Base-by-base conservation (phyloP, 768 basidiomycete species). In the Cubamyces sp. region DNA sequence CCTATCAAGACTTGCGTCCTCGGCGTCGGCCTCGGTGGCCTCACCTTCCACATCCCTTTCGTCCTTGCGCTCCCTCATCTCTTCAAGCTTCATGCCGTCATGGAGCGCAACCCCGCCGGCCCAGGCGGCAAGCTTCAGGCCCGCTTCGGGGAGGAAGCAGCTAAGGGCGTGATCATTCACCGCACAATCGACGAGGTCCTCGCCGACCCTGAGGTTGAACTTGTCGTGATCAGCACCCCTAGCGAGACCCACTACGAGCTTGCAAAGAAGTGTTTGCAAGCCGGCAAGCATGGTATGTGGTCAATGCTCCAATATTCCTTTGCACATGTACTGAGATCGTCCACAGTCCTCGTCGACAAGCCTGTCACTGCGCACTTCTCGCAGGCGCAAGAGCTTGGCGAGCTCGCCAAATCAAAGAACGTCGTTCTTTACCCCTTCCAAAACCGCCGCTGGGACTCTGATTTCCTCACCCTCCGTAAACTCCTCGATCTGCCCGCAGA, bases 21-120 rank as follows among this genome's bases (percentile, higher is more conserved):
- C 3, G 91, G 91, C 19, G 86, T 90, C 39, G 92, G 92, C 42
- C 84, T 93, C 62, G 81, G 87, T 19, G 88, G 88, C 39, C 76
- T 88, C 42, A 89, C 88, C 3, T 94, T 95, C 75, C 93, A 95
- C 73, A 68, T 87, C 59, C 92, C 93, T 0, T 90, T 93, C 73
- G 76, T 95, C 59, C 82, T 88, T 57, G 84, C 90, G 3, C 79
- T 90, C 19, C 87, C 91, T 0, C 77, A 88, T 25, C 74, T 84
- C 51, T 93, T 92, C 78, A 82, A 75, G 9, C 82, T 94, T 39
- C 80, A 87, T 66, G 82, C 90, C n/a, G 87, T 93, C 50, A 78
- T 92, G 60, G 87, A 92, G 72, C 82, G 91, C 54, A 87, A 86
- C 67, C 89, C 91, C 1, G 70, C 77, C 34, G 72, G 80, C 0